phyloP scores from a whole-genome alignment of 148 eudicot species.

The Heliosperma pusillum region DNA sequence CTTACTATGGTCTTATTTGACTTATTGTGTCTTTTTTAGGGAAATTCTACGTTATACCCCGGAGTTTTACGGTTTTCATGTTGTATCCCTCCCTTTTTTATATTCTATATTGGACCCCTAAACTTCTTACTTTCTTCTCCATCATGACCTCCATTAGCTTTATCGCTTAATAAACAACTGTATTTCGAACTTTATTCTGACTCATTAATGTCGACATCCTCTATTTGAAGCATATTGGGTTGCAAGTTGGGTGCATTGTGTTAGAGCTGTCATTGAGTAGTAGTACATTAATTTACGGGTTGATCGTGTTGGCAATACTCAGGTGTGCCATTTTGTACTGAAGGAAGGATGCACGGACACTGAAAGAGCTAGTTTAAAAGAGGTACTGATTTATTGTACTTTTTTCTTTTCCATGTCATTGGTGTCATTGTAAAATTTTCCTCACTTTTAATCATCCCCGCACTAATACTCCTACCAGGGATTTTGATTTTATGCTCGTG shows the following conservation, averaged over 20 bases:
- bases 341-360: conserved; percentile 51
- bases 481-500: too few species aligned
- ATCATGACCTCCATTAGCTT: too few species aligned
- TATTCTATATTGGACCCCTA: too few species aligned
- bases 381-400: conserved; percentile 36
- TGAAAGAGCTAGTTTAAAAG: conserved; percentile 49
- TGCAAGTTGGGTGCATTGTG: background rate
- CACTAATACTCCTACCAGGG: background rate
- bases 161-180: too few species aligned
- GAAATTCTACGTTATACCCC: too few species aligned
- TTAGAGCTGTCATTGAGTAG: background rate
- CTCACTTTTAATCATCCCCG: background rate
- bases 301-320: conserved; percentile 19
- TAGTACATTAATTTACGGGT: background rate
- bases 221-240: background rate
- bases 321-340: conserved; percentile 72
- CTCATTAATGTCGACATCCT: too few species aligned
- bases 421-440: background rate
- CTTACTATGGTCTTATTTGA: too few species aligned
- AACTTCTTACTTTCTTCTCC: too few species aligned
- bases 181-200: too few species aligned
- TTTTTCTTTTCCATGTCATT: background rate
- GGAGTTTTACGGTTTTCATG: too few species aligned
- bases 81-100: too few species aligned
- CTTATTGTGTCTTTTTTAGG: too few species aligned